Evolutionary conservation across 805 yeast species (phyloP).

Genomic region (Saccharomycopsis babjevae): DNA sequence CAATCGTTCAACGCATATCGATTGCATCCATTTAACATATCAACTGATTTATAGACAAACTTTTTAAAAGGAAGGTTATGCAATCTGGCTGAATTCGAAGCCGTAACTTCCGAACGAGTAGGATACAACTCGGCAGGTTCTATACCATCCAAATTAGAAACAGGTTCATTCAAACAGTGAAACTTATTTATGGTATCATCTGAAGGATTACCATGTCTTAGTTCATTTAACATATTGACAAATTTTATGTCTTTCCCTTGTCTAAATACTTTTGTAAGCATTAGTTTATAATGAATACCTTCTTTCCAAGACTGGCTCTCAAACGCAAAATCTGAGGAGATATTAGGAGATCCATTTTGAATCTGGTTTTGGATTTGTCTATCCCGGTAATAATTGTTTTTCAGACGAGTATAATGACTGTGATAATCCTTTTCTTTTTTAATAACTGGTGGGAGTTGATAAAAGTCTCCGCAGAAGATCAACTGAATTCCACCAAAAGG

Average conservation of each 20-base stretch:
- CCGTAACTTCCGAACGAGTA: constrained; percentile 61
- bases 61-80: constrained; percentile 34
- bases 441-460: constrained; percentile 69
- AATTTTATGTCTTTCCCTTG: constrained; percentile 66
- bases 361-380: constrained; percentile 9
- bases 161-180: constrained; percentile 38
- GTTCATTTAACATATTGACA: constrained; percentile 64
- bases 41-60: constrained; percentile 38
- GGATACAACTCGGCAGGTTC: constrained; percentile 69
- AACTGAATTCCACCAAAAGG: constrained; percentile 82
- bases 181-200: constrained; percentile 41
- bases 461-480: constrained; percentile 72
- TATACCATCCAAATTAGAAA: constrained; percentile 45
- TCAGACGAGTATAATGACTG: constrained; percentile 13
- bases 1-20: constrained; percentile 29
- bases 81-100: constrained; percentile 47
- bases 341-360: constrained; percentile 23
- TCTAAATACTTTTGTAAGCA: constrained; percentile 57
- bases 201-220: constrained; percentile 54
- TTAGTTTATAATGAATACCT: constrained; percentile 46
- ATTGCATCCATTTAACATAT: constrained; percentile 32
- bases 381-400: neutral
- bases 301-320: constrained; percentile 54
- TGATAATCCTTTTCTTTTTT: constrained; percentile 25
- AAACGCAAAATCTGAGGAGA: constrained; percentile 45